These are phyloP conservation scores for Pyricularia sp. DNA, from an alignment of 2,329 filamentous ascomycete species.

Conservation along the genomic window DNA sequence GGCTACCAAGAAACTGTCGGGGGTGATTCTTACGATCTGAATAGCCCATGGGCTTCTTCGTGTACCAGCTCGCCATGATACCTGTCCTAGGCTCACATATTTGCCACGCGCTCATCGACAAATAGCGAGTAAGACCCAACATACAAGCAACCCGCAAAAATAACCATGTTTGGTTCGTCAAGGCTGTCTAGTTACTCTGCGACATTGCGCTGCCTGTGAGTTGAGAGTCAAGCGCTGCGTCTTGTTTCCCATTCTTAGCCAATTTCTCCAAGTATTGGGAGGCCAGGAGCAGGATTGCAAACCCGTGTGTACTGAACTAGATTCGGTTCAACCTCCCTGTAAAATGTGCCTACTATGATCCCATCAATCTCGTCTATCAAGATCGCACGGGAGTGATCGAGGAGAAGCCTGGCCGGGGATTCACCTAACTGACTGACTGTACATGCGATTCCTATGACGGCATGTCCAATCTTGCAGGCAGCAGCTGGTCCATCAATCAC, in stretches of 20 bases:
- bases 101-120: not conserved
- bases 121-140: not conserved
- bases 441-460: not conserved
- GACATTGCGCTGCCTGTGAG: not conserved
- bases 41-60: not conserved
- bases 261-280: too few relatives aligned
- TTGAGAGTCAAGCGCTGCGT: too few relatives aligned
- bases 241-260: too few relatives aligned
- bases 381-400: not conserved
- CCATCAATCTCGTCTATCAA: not conserved
- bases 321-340: too few relatives aligned
- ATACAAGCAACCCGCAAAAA: not conserved
- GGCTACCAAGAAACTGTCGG: too few relatives aligned
- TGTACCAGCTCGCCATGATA: not conserved
- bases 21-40: not conserved
- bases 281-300: too few relatives aligned
- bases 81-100: not conserved
- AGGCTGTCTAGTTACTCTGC: not conserved
- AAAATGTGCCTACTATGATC: too few relatives aligned
- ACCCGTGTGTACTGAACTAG: too few relatives aligned
- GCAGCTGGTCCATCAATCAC: not conserved
- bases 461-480: not conserved
- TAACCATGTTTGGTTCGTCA: not conserved
- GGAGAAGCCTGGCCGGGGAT: not conserved
- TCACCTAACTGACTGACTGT: not conserved